Evolutionary conservation across 345 rosid genomes (phyloP), one percentile per base, ranked within the genome.

Genomic region (Eucalyptus erythrocorys): DNA sequence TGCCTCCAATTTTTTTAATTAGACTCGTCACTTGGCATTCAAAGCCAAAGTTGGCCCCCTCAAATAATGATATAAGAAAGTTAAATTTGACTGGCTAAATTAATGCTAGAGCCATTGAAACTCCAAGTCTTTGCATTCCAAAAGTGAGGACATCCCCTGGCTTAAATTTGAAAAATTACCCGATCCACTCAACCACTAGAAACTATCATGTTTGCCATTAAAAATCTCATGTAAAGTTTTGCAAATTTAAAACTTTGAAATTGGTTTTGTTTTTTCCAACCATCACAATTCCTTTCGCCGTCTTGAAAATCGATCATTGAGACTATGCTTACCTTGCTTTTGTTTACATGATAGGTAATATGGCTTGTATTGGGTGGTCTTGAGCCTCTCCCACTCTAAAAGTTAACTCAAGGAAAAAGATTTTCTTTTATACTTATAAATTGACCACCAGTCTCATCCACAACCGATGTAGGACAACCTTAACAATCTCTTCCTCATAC

Each of bases 381-480:
- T 17, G 22, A 1, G 1, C 53, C 22, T 50, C 1, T 49, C 21
- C 16, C 1, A 49, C 19, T 0, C 21, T 2, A 49, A 15, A 49
- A 49, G 21, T 1, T 49, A 49, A 7, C 3, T 49, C 6, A 16
- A 15, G 1, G 7, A 21, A 7, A 14, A 5, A 0, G 19, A 3
- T 5, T 49, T 49, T 0, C 3, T 0, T 1, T 15, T 5, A 49
- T 3, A 49, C 51, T 49, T 15, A 49, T 2, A 49, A 49, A 49
- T 1, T 5, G 0, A 6, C 51, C 16, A 49, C 19, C 1, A 49
- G 0, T 7, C 1, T 0, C 1, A 5, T 49, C 7, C 19, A 49
- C 1, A 49, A 49, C 0, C 7, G 0, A 49, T 49, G 0, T 2
- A 0, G 0, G 7, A 50, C 53, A 50, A 50, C 0, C 0, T 50